Percentiles rank a stretch among this genome's conserved stretches.
These are phyloP conservation scores for Xylariaceae sp. DNA, from an alignment of 2,329 filamentous ascomycete genomes.

Conservation along the genomic window DNA sequence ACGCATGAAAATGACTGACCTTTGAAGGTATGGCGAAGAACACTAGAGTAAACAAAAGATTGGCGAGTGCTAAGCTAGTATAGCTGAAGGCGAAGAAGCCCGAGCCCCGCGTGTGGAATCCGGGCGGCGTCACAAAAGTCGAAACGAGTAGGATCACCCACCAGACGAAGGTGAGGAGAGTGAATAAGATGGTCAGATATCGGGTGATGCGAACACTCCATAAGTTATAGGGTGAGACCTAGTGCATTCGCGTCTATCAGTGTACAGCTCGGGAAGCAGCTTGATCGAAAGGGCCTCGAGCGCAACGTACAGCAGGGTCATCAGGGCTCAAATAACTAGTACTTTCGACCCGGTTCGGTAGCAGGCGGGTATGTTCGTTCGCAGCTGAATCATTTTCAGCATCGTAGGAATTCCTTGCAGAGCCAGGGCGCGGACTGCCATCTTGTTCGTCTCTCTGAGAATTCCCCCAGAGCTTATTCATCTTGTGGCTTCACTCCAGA, in stretches of 20 bases:
- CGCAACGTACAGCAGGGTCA: constrained; percentile 71
- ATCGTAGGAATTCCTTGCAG: constrained; percentile 18
- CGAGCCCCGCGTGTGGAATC: constrained; percentile 81
- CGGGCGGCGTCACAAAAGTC: constrained; percentile 84
- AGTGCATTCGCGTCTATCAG: constrained; percentile 11
- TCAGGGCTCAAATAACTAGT: constrained; percentile 66
- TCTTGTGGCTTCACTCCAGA: constrained; percentile 4
- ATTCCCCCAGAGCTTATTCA: constrained; percentile 28
- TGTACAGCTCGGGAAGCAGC: not conserved
- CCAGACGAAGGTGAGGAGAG: constrained; percentile 78
- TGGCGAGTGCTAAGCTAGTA: constrained; percentile 71
- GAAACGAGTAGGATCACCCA: constrained; percentile 88
- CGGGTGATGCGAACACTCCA: constrained; percentile 82
- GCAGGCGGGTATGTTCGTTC: constrained; percentile 59
- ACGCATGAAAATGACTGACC: no score
- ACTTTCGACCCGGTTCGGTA: constrained; percentile 62
- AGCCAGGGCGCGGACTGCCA: constrained; percentile 7
- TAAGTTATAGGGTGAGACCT: constrained; percentile 73
- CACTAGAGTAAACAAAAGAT: constrained; percentile 70
- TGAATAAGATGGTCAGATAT: constrained; percentile 72
- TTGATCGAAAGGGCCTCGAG: not conserved
- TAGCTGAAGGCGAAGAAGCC: constrained; percentile 88
- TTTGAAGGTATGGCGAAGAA: constrained; percentile 87
- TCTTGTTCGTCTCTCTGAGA: constrained; percentile 15
- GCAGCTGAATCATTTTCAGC: constrained; percentile 22